Conservation (phyloP, 73 alveolate species). For the Stentor coeruleus region DNA sequence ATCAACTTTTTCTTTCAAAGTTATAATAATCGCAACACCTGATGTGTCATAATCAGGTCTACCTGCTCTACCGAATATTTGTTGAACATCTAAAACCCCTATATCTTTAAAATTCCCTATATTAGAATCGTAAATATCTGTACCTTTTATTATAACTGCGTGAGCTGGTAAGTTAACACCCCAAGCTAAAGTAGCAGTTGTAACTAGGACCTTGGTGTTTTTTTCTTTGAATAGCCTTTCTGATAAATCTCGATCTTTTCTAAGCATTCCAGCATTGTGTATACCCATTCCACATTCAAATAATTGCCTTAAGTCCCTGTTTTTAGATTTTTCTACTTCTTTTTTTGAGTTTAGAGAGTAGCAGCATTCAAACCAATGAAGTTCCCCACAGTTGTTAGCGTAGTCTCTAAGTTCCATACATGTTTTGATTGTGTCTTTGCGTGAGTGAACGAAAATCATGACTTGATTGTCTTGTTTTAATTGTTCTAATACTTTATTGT, state of each 20-base stretch:
- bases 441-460: conserved; percentile 97
- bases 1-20: conserved; percentile 41
- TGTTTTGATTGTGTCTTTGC: conserved; percentile 92
- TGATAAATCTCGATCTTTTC: conserved; percentile 84
- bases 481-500: conserved; percentile 71
- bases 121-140: conserved; percentile 89
- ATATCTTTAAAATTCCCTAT: conserved; percentile 89
- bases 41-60: conserved; percentile 98
- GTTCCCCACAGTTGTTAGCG: conserved; percentile 65
- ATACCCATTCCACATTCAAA: conserved; percentile 93
- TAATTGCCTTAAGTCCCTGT: conserved; percentile 45
- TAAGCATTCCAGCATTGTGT: conserved; percentile 98
- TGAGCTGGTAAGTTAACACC: conserved; percentile 99
- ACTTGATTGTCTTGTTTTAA: conserved; percentile 81
- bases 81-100: conserved; percentile 97
- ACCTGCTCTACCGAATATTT: conserved; percentile 99
- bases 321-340: conserved; percentile 61
- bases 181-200: conserved; percentile 99
- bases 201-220: conserved; percentile 82
- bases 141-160: conserved; percentile 97
- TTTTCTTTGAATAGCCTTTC: conserved; percentile 91
- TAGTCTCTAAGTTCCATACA: conserved; percentile 73
- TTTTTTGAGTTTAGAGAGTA: conserved; percentile 47
- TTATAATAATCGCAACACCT: conserved; percentile 56
- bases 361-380: conserved; percentile 73